Evolutionary conservation across 495 filamentous ascomycete genomes (phyloP).

Genomic region (Darksidea phi): DNA sequence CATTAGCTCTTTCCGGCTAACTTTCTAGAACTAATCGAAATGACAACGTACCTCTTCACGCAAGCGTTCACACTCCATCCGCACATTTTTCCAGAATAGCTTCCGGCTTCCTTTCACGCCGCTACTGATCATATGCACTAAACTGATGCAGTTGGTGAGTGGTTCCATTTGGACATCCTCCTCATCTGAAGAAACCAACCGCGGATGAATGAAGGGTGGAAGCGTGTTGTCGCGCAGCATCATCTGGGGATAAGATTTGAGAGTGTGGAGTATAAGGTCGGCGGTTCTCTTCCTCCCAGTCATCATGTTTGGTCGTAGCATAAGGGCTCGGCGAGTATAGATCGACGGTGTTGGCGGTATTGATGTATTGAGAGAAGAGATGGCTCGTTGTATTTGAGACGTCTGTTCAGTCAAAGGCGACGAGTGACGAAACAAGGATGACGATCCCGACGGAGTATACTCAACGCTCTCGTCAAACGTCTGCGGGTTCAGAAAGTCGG

Average conservation of each 20-base stretch:
- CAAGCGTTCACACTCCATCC: conserved; percentile 49
- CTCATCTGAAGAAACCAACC: conserved; percentile 30
- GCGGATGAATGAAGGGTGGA: conserved; percentile 41
- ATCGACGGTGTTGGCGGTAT: conserved; percentile 41
- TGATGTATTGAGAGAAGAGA: conserved; percentile 16
- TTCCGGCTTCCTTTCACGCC: conserved; percentile 44
- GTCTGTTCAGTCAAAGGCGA: conserved; percentile 10
- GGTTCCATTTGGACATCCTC: conserved; percentile 44
- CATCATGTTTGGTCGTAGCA: conserved; percentile 38
- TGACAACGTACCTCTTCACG: conserved; percentile 41
- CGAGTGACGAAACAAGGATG: conserved; percentile 27
- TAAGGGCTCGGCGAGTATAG: conserved; percentile 39
- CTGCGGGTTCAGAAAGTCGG: conserved; percentile 32
- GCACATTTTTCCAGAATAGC: conserved; percentile 50
- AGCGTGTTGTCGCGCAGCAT: conserved; percentile 44
- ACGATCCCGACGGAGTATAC: conserved; percentile 26
- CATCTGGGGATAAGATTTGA: conserved; percentile 50
- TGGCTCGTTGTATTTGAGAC: conserved; percentile 32
- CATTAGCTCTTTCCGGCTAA: conserved; percentile 13
- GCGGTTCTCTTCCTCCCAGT: conserved; percentile 42
- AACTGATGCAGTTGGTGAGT: conserved; percentile 49
- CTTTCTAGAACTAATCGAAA: not conserved
- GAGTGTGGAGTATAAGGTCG: conserved; percentile 45
- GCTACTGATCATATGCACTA: conserved; percentile 47
- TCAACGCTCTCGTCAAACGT: conserved; percentile 29